These are phyloP conservation scores for Jimgerdemannia flammicorona DNA, from an alignment of 192 early-diverging fungal species.

Conservation along the genomic window DNA sequence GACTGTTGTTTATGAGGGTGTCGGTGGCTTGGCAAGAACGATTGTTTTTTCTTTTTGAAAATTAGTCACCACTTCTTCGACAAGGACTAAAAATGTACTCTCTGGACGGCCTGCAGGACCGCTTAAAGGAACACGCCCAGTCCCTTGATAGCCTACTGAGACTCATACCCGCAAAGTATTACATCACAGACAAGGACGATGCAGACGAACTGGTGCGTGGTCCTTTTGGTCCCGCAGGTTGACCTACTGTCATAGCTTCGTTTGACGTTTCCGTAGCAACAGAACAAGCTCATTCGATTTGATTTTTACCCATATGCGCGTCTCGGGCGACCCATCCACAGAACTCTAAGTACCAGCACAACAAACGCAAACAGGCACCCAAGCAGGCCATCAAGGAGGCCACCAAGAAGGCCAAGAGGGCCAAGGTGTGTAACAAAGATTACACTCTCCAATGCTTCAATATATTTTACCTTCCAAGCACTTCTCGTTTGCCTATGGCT, in stretches of 20 bases:
- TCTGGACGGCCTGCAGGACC: conserved; percentile 37
- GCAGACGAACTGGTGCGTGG: conserved; percentile 39
- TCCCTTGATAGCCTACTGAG: conserved; percentile 75
- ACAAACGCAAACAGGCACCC: conserved; percentile 77
- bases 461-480: conserved; percentile 8
- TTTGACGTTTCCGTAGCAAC: conserved; percentile 15
- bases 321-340: too few species aligned
- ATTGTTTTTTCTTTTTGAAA: too few species aligned
- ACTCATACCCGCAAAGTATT: conserved; percentile 82
- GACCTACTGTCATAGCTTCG: background rate
- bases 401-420: conserved; percentile 77
- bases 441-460: conserved; percentile 22
- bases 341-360: conserved; percentile 61
- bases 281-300: background rate
- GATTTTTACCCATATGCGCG: too few species aligned
- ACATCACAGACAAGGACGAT: conserved; percentile 65
- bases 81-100: too few species aligned
- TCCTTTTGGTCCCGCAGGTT: too few species aligned
- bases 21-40: too few species aligned
- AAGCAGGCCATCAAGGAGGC: conserved; percentile 79
- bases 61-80: too few species aligned
- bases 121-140: conserved; percentile 58
- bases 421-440: conserved; percentile 76
- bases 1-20: too few species aligned
- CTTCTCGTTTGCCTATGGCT: background rate